Evolutionary conservation across 768 basidiomycete genomes (phyloP), one percentile per base, ranked within the genome.

Genomic region (Suillus sp.): DNA sequence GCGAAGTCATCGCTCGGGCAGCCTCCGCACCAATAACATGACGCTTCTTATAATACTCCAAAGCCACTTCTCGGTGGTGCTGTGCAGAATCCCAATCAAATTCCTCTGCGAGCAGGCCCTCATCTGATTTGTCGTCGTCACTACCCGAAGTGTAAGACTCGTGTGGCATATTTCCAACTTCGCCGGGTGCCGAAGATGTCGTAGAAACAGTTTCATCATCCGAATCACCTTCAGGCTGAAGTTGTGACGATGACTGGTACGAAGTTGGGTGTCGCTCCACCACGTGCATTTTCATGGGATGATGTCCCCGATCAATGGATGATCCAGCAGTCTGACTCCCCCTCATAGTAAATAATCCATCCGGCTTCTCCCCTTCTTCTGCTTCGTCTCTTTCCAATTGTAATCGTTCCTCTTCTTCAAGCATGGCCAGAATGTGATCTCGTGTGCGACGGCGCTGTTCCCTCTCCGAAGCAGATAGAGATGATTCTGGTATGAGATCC

Each of bases 21-120:
- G 84, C 82, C 53, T 82, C 83, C 43, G 82, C 77, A 1, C 86
- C 85, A 58, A 92, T 81, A 20, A 77, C 77, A 40, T 74, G 75
- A 56, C 89, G 84, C 71, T 86, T 89, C 66, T 81, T 76, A 71
- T 88, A 80, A 69, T 93, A 93, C 66, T 86, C 86, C 47, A 92
- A 69, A 20, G 88, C 86, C 66, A 93, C 82, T 71, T 92, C 91
- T 34, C 90, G 86, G 66, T 92, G 89, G 67, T 90, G 89, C 59
- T 79, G 83, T 27, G 84, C 88, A 56, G 78, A 80, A 66, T 91
- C 85, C 37, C 86, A 75, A 67, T 91, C 87, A 30, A 81, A 78
- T 47, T 81, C 83, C 47, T 87, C 84, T 56, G 82, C 78, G 55
- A 77, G 64, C 2, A 76, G 75, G 32, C 78, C 82, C n/a, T 81